Percentiles rank a stretch among this genome's conserved stretches.
Evolutionary conservation across 2,329 filamentous ascomycete species (phyloP).

Genomic region (Phyllosticta paracitricarpa): DNA sequence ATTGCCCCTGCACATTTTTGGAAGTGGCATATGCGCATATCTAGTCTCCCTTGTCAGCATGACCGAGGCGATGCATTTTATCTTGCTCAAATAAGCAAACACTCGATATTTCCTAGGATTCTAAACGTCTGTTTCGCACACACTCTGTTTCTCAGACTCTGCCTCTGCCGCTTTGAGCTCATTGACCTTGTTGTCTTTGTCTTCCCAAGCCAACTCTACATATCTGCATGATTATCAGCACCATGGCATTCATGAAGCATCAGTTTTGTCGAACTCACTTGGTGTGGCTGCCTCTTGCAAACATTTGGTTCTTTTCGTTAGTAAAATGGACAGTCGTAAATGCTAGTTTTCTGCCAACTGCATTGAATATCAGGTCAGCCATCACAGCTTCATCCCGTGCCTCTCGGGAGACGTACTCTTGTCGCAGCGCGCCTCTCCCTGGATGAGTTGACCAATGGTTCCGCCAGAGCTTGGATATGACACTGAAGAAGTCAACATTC

Average conservation of each 20-base stretch:
- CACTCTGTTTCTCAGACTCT: background rate
- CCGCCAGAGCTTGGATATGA: slow-evolving; percentile 56
- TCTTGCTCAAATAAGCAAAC: background rate
- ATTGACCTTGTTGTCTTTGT: slow-evolving; percentile 51
- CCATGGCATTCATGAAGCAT: background rate
- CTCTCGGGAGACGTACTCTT: slow-evolving; percentile 41
- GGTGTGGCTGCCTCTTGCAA: slow-evolving; percentile 58
- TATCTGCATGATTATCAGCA: slow-evolving; percentile 32
- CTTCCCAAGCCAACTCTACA: slow-evolving; percentile 51
- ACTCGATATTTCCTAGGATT: background rate
- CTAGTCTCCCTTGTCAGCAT: background rate
- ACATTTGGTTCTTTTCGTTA: slow-evolving; percentile 48
- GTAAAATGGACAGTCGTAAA: slow-evolving; percentile 53
- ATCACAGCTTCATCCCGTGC: background rate
- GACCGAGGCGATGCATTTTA: background rate
- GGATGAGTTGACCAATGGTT: slow-evolving; percentile 50
- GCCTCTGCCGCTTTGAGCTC: slow-evolving; percentile 32
- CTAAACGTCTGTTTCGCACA: background rate
- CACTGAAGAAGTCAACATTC: slow-evolving; percentile 29
- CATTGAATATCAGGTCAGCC: background rate
- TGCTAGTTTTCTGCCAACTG: slow-evolving; percentile 56
- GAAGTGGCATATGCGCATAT: background rate
- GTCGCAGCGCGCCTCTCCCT: slow-evolving; percentile 54
- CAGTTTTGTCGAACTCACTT: slow-evolving; percentile 37
- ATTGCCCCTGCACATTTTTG: background rate